A percentile compares a stretch with the other conserved stretches of the same genome.
Evolutionary conservation across 805 yeast genomes (phyloP).

Genomic region (Geotrichum ghanense): DNA sequence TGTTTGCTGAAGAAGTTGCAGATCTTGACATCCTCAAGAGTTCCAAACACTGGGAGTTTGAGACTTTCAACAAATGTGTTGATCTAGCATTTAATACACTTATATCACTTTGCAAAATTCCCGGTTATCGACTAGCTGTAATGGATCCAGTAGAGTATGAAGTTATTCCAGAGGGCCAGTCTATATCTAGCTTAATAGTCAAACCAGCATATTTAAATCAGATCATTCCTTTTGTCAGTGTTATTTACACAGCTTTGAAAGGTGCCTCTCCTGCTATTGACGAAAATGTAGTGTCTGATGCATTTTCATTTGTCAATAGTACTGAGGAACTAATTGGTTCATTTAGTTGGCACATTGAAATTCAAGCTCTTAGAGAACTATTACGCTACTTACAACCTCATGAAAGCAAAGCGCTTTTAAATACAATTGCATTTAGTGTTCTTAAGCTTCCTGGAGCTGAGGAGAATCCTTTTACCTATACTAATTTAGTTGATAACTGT

Average conservation of each 20-base stretch:
- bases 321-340: conserved; percentile 1
- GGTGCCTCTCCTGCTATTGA: background rate
- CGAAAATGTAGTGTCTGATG: background rate
- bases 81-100: background rate
- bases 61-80: background rate
- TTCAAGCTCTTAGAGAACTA: background rate
- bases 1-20: background rate
- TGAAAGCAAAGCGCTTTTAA: background rate
- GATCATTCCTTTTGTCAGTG: background rate
- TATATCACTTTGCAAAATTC: background rate
- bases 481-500: background rate
- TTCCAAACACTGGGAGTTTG: background rate
- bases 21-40: background rate
- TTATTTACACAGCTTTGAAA: background rate
- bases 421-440: conserved; percentile 1
- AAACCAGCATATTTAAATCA: background rate
- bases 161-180: background rate
- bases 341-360: background rate
- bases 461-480: background rate
- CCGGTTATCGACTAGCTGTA: background rate
- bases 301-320: background rate
- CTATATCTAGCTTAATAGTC: background rate
- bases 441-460: background rate
- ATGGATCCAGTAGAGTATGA: background rate
- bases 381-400: background rate